Base-by-base conservation (phyloP, 352 stramenopile genomes). In the Phytophthora boehmeriae region DNA sequence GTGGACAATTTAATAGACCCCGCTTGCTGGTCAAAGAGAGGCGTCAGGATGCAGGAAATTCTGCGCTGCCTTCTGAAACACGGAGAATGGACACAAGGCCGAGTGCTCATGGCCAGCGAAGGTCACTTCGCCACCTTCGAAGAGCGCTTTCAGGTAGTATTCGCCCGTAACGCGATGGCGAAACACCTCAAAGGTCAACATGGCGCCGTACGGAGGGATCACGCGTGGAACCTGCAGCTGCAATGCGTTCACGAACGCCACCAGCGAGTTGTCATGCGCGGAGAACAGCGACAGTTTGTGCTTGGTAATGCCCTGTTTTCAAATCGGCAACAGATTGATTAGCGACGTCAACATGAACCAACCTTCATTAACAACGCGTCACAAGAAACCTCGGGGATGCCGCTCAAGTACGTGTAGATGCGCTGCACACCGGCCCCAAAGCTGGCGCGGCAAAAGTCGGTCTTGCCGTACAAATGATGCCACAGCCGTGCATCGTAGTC, bases 281-380 rank as follows among this genome's bases (percentile, higher is more conserved):
- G 86, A 94, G 68, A 92, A 89, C 0, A 94, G 67, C 39, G 86
- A 88, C 36, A 94, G 32, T 46, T 81, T 88, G 69, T 83, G 75
- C 6, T 59, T 59, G 14, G 30, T 56, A 36, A 43, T 35, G 35
- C 53, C 54, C 41, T 67, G 41, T 27, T n/a, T n/a, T 44, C 25
- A 44, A 16, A 14, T 11, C 32, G 45, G 22, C 16, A 32, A 63
- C 30, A 48, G 16, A 13, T 10, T 10, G 4, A 36, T 57, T 10
- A 66, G 23, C 41, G 54, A 52, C 25, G 6, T 30, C 25, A 6
- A 30, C 13, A 34, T 54, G 4, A 45, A 38, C 8, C 10, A 16
- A 66, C 16, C 59, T 2, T n/a, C 32, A 2, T n/a, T n/a, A n/a
- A n/a, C n/a, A n/a, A n/a, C n/a, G n/a, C 13, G 60, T n/a, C 38